Evolutionary conservation across 305 asterid species (phyloP), one percentile per base, ranked within the genome.

Genomic region (Solanum hybrid): DNA sequence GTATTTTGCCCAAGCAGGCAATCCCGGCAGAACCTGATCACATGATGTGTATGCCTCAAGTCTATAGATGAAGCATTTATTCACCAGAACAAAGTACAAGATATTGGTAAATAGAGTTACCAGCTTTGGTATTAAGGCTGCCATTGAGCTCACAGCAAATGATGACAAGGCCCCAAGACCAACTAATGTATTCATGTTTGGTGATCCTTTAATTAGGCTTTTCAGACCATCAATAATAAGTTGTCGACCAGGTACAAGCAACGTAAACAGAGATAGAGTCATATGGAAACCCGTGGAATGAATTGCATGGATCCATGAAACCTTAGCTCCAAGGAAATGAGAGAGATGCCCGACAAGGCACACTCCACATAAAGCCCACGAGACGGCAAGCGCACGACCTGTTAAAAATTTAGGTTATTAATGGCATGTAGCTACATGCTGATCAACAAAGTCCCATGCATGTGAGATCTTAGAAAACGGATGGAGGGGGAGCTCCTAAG

Each of bases 121-220:
- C 98, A 97, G 95, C 92, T 96, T 96, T 35, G 99, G 99, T 87
- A 96, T 78, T 42, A 96, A 91, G 79, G 98, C 97, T 90, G 99
- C 99, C 90, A 97, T 69, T 78, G 99, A 95, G 92, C 99, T 97
- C 92, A 97, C 99, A 89, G 97, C 93, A 95, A 97, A 96, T 85
- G 99, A 97, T 91, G 99, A 97, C 90, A 97, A 85, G 89, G 99
- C 99, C 92, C 99, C 99, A 91, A 97, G 99, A 90, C 99, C 98
- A 94, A 97, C 99, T 91, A 97, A 91, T 17, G 99, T 97, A 89
- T 97, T 97, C 99, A 97, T 97, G 93, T 97, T 97, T 79, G 99
- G 99, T 56, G 97, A 92, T 87, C 99, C 99, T 93, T 94, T 95
- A 86, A 91, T 91, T 51, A 97, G 94, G 90, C 99, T 96, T 94